Evolutionary conservation across 1,139 yeast genomes (phyloP).

Genomic region (Williopsis jadinii): DNA sequence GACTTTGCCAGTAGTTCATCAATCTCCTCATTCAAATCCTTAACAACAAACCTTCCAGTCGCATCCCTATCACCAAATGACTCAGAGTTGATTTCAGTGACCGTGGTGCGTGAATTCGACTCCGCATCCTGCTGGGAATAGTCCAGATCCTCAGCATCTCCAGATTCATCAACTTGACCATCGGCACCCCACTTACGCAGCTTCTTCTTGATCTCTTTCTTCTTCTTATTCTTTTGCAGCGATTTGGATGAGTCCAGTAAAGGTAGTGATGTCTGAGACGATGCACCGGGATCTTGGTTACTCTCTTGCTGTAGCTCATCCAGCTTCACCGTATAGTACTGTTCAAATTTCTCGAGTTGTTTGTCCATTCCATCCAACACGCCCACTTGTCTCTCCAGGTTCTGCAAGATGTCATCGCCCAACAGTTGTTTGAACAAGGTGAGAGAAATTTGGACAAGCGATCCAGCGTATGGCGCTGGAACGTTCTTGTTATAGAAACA

Average conservation of each 20-base stretch:
- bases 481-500: conserved; percentile 28
- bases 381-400: conserved; percentile 23
- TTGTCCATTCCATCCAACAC: conserved; percentile 23
- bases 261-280: neutral
- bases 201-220: conserved; percentile 13
- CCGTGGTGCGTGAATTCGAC: conserved; percentile 20
- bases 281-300: conserved; percentile 2
- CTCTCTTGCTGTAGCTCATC: conserved; percentile 17
- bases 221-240: conserved; percentile 3
- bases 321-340: conserved; percentile 25
- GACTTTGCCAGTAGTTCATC: conserved; percentile 29
- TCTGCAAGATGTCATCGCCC: conserved; percentile 23
- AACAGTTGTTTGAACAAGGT: conserved; percentile 26
- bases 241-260: neutral
- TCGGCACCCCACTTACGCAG: conserved; percentile 38
- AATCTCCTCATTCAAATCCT: conserved; percentile 41
- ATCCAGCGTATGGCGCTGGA: conserved; percentile 27
- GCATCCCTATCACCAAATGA: conserved; percentile 41
- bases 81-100: conserved; percentile 31
- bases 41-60: conserved; percentile 44
- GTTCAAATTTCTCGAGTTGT: conserved; percentile 25
- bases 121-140: conserved; percentile 31
- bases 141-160: conserved; percentile 34
- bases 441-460: conserved; percentile 25
- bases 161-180: conserved; percentile 41